Evolutionary conservation across 768 basidiomycete genomes (phyloP).

Genomic region (Kwoniella heveanensis): DNA sequence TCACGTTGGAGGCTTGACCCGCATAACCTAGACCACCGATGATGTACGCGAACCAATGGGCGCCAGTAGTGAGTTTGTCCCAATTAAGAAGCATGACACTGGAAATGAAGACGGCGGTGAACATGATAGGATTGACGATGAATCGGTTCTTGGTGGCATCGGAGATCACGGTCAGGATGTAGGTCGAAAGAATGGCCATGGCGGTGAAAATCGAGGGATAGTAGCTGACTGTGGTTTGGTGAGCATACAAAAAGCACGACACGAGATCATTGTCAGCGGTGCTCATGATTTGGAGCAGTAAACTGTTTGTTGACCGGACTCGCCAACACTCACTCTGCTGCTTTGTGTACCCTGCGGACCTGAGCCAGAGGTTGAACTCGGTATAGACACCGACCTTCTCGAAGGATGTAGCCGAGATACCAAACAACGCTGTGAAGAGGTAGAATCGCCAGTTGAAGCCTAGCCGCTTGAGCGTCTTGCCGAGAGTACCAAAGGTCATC

Average conservation of each 20-base stretch:
- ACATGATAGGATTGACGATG: constrained; percentile 47
- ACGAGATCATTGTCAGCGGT: no score
- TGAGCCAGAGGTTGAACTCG: constrained; percentile 34
- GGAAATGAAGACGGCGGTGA: constrained; percentile 30
- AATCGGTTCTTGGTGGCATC: constrained; percentile 39
- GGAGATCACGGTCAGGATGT: constrained; percentile 28
- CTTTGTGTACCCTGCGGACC: constrained; percentile 26
- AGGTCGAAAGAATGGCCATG: constrained; percentile 40
- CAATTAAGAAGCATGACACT: constrained; percentile 62
- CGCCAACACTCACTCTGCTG: constrained; percentile 21
- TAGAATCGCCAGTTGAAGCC: constrained; percentile 30
- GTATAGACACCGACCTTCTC: constrained; percentile 38
- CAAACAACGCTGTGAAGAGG: constrained; percentile 37
- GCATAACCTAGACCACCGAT: constrained; percentile 67
- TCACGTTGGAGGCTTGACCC: constrained; percentile 69
- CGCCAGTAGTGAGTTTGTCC: constrained; percentile 62
- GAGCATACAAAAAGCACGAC: no score
- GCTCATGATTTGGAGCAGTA: no score
- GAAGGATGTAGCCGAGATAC: constrained; percentile 31
- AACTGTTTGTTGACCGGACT: not conserved
- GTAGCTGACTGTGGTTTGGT: constrained; percentile 51
- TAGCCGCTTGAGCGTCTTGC: constrained; percentile 24
- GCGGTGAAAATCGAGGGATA: constrained; percentile 40
- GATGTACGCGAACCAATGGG: constrained; percentile 80
- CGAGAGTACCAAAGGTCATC: constrained; percentile 28